Percentiles rank a stretch among this genome's conserved stretches.
Conservation (phyloP, 176 grass and related monocot species). For the Calamus simplicifolius region DNA sequence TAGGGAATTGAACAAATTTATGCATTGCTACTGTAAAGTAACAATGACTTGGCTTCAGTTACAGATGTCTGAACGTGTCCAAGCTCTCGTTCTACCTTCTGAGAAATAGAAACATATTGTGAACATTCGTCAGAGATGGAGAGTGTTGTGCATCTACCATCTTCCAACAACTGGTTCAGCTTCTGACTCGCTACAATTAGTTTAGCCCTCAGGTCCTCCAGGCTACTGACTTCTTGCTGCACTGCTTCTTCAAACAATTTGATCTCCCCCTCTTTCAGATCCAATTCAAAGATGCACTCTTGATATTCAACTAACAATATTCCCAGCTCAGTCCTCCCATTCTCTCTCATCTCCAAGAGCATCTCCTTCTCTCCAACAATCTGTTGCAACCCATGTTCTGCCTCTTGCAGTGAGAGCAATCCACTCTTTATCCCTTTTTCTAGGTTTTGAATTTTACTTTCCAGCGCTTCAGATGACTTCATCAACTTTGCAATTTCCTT, state of each 20-base stretch:
- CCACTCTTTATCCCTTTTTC: conserved; percentile 36
- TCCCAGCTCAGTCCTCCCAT: conserved; percentile 25
- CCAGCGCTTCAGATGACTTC: conserved; percentile 26
- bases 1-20: no score
- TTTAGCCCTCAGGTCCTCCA: conserved; percentile 50
- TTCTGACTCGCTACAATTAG: conserved; percentile 30
- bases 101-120: conserved; percentile 28
- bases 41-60: conserved; percentile 17
- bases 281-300: conserved; percentile 40
- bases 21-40: no score
- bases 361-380: conserved; percentile 29
- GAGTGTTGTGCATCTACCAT: conserved; percentile 21
- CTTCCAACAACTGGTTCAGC: conserved; percentile 37
- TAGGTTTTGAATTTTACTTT: conserved; percentile 35
- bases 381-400: conserved; percentile 32
- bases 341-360: conserved; percentile 32
- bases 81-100: conserved; percentile 43
- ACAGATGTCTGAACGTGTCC: conserved; percentile 28
- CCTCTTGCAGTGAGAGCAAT: conserved; percentile 34
- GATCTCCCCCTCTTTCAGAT: conserved; percentile 66
- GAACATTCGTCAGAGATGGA: conserved; percentile 15
- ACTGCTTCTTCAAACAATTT: conserved; percentile 32
- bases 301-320: conserved; percentile 56
- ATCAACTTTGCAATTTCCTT: conserved; percentile 48
- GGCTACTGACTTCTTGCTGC: conserved; percentile 24